Evolutionary conservation across 2,329 filamentous ascomycete genomes (phyloP).

Genomic region (Aspergillus sp.): DNA sequence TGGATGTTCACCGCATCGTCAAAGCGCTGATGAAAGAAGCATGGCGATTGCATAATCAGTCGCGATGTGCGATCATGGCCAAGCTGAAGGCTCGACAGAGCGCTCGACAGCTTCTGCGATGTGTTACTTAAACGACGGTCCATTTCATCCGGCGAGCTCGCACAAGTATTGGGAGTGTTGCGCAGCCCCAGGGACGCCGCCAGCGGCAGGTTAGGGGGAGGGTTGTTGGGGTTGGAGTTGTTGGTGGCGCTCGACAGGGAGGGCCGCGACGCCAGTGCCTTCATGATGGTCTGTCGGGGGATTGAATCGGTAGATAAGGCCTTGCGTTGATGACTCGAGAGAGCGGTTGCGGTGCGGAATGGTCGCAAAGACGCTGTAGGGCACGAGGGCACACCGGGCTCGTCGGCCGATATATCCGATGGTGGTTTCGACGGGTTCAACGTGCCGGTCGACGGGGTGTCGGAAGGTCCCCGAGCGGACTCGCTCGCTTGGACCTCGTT

Average conservation of each 20-base stretch:
- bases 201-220: constrained; percentile 59
- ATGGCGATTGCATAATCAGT: constrained; percentile 80
- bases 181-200: constrained; percentile 63
- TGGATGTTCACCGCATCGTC: constrained; percentile 94
- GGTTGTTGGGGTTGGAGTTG: constrained; percentile 38
- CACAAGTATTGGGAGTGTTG: constrained; percentile 30
- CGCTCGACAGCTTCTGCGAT: constrained; percentile 61
- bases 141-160: constrained; percentile 23
- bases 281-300: constrained; percentile 77
- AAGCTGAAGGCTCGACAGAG: constrained; percentile 52
- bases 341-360: constrained; percentile 34
- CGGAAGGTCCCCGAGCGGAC: constrained; percentile 15
- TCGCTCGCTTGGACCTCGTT: constrained; percentile 29
- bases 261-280: constrained; percentile 67
- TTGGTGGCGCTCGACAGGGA: constrained; percentile 11
- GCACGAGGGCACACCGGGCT: constrained; percentile 22
- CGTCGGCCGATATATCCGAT: constrained; percentile 22
- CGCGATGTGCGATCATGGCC: constrained; percentile 45
- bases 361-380: constrained; percentile 31
- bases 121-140: constrained; percentile 44
- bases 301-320: constrained; percentile 62
- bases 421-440: constrained; percentile 7
- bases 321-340: constrained; percentile 44
- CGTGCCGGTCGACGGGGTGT: constrained; percentile 12
- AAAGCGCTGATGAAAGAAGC: constrained; percentile 96